phyloP scores from a whole-genome alignment of 768 basidiomycete genomes.

The Sporobolomyces pararoseus region DNA sequence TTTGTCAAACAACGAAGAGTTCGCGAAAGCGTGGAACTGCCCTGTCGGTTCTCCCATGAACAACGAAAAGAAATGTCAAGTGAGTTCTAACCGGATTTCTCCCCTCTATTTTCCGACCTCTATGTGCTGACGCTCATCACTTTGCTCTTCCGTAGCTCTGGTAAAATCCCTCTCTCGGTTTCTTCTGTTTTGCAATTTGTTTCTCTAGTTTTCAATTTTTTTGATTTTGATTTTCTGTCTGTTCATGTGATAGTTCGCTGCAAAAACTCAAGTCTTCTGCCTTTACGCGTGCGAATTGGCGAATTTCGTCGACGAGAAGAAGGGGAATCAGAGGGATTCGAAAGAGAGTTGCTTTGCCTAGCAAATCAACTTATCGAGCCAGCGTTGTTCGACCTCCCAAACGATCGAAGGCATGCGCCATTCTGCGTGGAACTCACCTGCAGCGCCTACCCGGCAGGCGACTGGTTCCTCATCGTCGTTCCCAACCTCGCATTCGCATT shows the following conservation, averaged over 20 bases:
- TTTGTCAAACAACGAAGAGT: constrained; percentile 40
- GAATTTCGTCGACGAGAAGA: too few species aligned
- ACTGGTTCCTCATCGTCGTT: constrained; percentile 3
- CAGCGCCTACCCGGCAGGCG: background rate
- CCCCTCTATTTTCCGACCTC: background rate
- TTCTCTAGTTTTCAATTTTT: background rate
- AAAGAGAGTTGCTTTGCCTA: too few species aligned
- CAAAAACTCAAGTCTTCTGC: too few species aligned
- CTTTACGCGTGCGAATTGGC: too few species aligned
- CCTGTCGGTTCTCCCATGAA: constrained; percentile 33
- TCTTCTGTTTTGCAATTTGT: background rate
- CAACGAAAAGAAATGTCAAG: constrained; percentile 39
- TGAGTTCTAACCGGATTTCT: constrained; percentile 22
- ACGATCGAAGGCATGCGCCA: constrained; percentile 5
- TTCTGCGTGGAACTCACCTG: constrained; percentile 22
- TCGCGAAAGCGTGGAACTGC: constrained; percentile 43
- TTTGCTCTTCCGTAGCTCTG: background rate
- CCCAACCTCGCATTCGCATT: constrained; percentile 2
- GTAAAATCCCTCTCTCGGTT: background rate
- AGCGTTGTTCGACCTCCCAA: too few species aligned
- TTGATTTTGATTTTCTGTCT: background rate
- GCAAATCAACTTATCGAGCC: too few species aligned
- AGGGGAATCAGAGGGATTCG: too few species aligned
- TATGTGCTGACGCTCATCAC: background rate
- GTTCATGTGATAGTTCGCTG: background rate